Base-by-base conservation (phyloP, 805 yeast genomes). In the Ogataea wickerhamii region DNA sequence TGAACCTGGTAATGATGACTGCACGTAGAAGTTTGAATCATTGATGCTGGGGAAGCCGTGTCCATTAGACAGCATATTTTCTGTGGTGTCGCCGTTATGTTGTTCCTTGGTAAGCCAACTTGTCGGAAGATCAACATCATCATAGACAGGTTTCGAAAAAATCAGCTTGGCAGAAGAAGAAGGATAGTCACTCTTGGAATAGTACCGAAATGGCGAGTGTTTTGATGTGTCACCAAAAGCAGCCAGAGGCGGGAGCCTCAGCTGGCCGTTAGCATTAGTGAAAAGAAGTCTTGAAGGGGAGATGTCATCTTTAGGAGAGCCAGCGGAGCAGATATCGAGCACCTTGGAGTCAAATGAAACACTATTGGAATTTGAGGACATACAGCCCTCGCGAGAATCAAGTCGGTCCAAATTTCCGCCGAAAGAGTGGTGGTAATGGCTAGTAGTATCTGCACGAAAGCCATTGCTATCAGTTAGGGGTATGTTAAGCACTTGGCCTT, bases 1-100 rank as follows among this genome's bases (percentile, higher is more conserved):
- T 3, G 52, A 48, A 4, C 46, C 49, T 14, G 49, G 48, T 13
- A 48, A 24, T 2, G 52, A 48, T 8, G 49, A 43, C 26, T 34
- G 45, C 13, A 45, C 38, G 18, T 32, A 42, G 28, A 48, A 45
- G 14, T 45, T 43, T 4, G 49, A 48, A 8, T 45, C 47, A 32
- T 37, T 45, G 14, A 40, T 34, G 27, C 41, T 34, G 5, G 41
- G 41, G 25, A 43, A 45, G 2, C 47, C 49, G 20, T 41, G 46
- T 3, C 43, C 37, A 6, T 39, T 41, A 6, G 48, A 37, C 2
- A 45, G 39, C 32, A 43, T 41, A 21, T 43, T 34, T 35, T 47
- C 47, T 3, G 48, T 44, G 10, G 51, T 35, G 21, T 44, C 48
- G 10, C 43, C 48, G 16, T 42, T 37, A 4, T 37, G 31, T 11